Conservation (phyloP, 2,329 filamentous ascomycete genomes). For the Coniochaeta sp. region DNA sequence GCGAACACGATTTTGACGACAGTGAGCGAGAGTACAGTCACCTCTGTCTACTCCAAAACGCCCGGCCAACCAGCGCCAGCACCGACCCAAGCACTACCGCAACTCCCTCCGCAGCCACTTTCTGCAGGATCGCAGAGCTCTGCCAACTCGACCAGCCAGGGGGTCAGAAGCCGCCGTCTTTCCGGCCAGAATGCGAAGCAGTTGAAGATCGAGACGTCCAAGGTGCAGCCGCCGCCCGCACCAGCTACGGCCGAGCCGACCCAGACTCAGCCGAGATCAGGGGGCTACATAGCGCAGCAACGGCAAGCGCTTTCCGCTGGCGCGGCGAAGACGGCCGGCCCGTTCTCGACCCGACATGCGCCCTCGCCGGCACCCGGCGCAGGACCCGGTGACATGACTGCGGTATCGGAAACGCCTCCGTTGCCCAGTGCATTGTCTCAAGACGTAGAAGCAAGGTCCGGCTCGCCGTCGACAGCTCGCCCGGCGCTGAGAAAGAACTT, state of each 20-base stretch:
- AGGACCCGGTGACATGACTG: slow-evolving; percentile 20
- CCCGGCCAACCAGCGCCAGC: slow-evolving; percentile 32
- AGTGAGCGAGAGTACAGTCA: slow-evolving; percentile 51
- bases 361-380: slow-evolving; percentile 25
- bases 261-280: slow-evolving; percentile 19
- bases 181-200: slow-evolving; percentile 76
- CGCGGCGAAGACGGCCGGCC: slow-evolving; percentile 19
- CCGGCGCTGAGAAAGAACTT: slow-evolving; percentile 57
- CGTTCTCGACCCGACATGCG: slow-evolving; percentile 21
- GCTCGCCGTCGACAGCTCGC: slow-evolving; percentile 43
- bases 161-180: slow-evolving; percentile 68
- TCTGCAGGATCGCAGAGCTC: slow-evolving; percentile 21
- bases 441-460: slow-evolving; percentile 32
- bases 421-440: slow-evolving; percentile 18
- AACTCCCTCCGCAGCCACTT: slow-evolving; percentile 30
- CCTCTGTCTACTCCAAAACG: slow-evolving; percentile 20
- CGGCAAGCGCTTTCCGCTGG: slow-evolving; percentile 32
- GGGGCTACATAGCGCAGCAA: slow-evolving; percentile 32
- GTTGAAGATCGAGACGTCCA: slow-evolving; percentile 77
- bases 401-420: slow-evolving; percentile 21
- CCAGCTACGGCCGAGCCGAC: slow-evolving; percentile 13
- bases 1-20: slow-evolving; percentile 63
- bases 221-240: slow-evolving; percentile 18
- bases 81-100: slow-evolving; percentile 38
- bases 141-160: slow-evolving; percentile 18